Base-by-base conservation (phyloP, 2,329 filamentous ascomycete species). In the Fusarium haematococcum region DNA sequence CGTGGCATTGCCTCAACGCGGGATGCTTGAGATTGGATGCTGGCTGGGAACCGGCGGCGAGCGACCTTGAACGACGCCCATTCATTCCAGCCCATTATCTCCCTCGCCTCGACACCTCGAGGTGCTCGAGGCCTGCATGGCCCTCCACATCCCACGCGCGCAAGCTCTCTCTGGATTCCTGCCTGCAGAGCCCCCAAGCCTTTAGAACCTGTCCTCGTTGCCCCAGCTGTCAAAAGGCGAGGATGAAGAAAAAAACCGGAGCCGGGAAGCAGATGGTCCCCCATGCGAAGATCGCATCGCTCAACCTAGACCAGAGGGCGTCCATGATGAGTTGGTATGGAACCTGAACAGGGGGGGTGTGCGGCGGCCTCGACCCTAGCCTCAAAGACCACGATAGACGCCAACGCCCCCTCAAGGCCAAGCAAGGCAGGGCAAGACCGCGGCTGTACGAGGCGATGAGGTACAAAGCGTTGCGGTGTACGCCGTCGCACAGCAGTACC, bases 221-320 rank as follows among this genome's bases (percentile, higher is more conserved):
- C 54, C 56, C 56, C 25, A 39, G 43, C 39, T 58, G 39, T 60
- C 57, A 43, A 67, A 64, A 43, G 43, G 30, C 62, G 68, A 63
- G 39, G 64, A 48, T 10, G 33, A 32, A 57, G 69, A 77, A 70
- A 71, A 76, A 78, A 74, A 77, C 69, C 67, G 77, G 77, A 72
- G 64, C 74, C 69, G 77, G 73, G 67, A 75, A 77, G 71, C 66
- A 68, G 67, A 70, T 65, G 67, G 67, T 64, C 59, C 74, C 73
- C 76, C 76, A 77, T 75, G 75, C 68, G 74, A 79, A 79, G 77
- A 79, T 79, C 77, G 73, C 64, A 75, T 71, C 72, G 77, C 67
- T 74, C 68, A 71, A 75, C 70, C 68, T 75, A 63, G 74, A 63
- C 59, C 56, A 63, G 72, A 71, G 61, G 73, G 74, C 41, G 68